Base-by-base conservation (phyloP, 768 basidiomycete genomes). In the Lentinus tigrinus region DNA sequence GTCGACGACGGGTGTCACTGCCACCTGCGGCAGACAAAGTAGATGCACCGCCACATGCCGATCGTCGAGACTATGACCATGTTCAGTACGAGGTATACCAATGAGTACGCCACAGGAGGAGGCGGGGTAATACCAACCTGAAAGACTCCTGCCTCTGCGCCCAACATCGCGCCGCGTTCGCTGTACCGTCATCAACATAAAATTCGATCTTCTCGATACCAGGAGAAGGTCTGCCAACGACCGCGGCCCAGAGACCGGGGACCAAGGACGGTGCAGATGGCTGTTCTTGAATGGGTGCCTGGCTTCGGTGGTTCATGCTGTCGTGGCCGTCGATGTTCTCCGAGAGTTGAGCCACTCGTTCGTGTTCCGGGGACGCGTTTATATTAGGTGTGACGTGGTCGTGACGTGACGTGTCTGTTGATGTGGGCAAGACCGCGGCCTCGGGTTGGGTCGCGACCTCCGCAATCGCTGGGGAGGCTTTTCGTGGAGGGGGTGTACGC, bases 171-270 rank as follows among this genome's bases (percentile, higher is more conserved):
- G 53, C 51, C 4, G 63, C 67, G 2, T 53, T 47, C 10, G 58
- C 63, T 7, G 48, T 49, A 7, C 50, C 65, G 24, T 61, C 54
- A 23, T 62, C 63, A 19, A 68, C 65, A 19, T 51, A 34, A 57
- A 68, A 68, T 4, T 46, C 17, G 6, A 63, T 17, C 4, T 48
- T 38, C 23, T 58, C 28, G 16, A 66, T 54, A 11, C 46, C 48
- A 6, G 67, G 27, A 17, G 27, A 31, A 3, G 43, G 16, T 27
- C 26, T 40, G 7, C 67, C 67, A 1, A 44, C 37, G 19, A 47
- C 54, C 2, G 50, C 63, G 17, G 54, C 51, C 60, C 62, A 67
- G 1, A 69, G 27, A 13, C 60, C 60, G 9, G 65, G 67, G 6
- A 66, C 49, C 3, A 49, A 38, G 6, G 50, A 43, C 2, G 39